phyloP scores from a whole-genome alignment of 768 basidiomycete species.

The Favolaschia claudopus region DNA sequence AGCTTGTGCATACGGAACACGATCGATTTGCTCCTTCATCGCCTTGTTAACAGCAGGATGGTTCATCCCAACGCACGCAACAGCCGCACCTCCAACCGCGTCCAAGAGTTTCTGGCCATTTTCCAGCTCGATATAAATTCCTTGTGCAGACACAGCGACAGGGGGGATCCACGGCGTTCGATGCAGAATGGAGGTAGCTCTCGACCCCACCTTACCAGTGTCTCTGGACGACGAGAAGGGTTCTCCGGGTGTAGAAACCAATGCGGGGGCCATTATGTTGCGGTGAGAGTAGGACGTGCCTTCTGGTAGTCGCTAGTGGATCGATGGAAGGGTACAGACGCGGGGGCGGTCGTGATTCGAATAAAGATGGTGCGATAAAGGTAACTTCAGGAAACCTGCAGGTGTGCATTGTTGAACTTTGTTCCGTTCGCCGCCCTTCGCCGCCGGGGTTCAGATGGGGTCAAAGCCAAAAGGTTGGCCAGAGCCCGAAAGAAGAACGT shows the following conservation, averaged over 20 bases:
- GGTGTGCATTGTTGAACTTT: too few species aligned
- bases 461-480: too few species aligned
- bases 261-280: too few species aligned
- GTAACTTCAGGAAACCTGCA: too few species aligned
- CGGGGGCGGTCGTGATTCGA: too few species aligned
- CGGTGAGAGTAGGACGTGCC: too few species aligned
- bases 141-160: conserved; percentile 69
- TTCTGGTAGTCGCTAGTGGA: too few species aligned
- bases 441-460: too few species aligned
- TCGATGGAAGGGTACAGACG: too few species aligned
- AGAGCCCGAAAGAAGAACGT: too few species aligned
- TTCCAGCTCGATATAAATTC: conserved; percentile 75
- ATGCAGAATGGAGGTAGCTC: conserved; percentile 55
- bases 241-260: not conserved
- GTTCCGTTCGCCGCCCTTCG: too few species aligned
- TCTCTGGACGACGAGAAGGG: not conserved
- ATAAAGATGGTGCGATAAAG: too few species aligned
- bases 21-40: conserved; percentile 82
- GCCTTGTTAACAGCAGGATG: conserved; percentile 77
- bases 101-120: conserved; percentile 77
- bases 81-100: conserved; percentile 87
- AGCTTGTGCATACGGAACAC: conserved; percentile 71
- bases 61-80: conserved; percentile 77
- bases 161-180: conserved; percentile 80
- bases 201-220: not conserved